Percentiles rank a stretch among this genome's conserved stretches.
phyloP scores from a whole-genome alignment of 2,329 filamentous ascomycete genomes.

The Colletotrichum theobromicola region DNA sequence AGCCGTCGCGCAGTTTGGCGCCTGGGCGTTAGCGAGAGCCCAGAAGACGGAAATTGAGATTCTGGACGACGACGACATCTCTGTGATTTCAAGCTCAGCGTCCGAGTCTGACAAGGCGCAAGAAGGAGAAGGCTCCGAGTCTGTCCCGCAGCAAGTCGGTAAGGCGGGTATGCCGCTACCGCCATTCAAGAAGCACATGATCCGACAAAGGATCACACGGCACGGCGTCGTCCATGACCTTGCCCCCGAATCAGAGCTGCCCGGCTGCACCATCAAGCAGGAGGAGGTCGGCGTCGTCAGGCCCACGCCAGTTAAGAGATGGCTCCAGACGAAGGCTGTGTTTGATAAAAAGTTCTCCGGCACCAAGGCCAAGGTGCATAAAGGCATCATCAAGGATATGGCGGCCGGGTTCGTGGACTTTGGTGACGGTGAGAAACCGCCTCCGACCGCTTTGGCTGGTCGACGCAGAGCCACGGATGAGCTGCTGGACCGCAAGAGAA shows the following conservation, averaged over 20 bases:
- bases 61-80: conserved; percentile 77
- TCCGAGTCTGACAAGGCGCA: conserved; percentile 40
- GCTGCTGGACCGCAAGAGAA: conserved; percentile 58
- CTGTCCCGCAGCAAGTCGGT: conserved; percentile 61
- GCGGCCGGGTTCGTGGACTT: conserved; percentile 74
- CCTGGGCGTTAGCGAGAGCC: conserved; percentile 85
- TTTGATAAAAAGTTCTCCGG: conserved; percentile 78
- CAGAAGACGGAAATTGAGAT: conserved; percentile 84
- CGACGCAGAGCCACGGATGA: conserved; percentile 59
- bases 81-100: conserved; percentile 70
- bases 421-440: conserved; percentile 75
- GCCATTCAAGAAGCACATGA: conserved; percentile 84
- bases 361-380: conserved; percentile 74
- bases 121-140: conserved; percentile 25
- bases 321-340: conserved; percentile 75
- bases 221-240: conserved; percentile 78
- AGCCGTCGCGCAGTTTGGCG: conserved; percentile 89
- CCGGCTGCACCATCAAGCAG: conserved; percentile 66
- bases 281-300: conserved; percentile 81
- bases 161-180: conserved; percentile 86
- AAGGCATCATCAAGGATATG: conserved; percentile 75
- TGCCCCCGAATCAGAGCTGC: conserved; percentile 66
- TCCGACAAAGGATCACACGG: conserved; percentile 83
- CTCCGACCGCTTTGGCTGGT: conserved; percentile 82
- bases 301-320: conserved; percentile 78